Evolutionary conservation across 176 grass and related monocot genomes (phyloP).

Genomic region (Carex littledalei): DNA sequence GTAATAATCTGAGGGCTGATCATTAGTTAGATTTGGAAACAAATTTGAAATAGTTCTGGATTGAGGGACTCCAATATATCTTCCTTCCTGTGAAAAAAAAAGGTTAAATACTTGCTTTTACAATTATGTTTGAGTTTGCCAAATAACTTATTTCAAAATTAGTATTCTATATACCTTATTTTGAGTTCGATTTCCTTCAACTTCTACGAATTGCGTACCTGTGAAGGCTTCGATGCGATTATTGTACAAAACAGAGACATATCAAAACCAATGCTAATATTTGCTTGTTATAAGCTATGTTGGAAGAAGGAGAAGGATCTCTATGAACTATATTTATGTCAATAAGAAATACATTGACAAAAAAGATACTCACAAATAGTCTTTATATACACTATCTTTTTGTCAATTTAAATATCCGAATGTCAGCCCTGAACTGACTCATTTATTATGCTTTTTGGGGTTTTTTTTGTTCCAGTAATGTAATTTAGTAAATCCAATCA

Average conservation of each 20-base stretch:
- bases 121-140: not conserved
- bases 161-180: not conserved
- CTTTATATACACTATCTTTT: too few relatives aligned
- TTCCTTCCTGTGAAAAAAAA: not conserved
- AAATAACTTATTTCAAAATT: not conserved
- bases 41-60: not conserved
- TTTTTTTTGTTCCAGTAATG: too few relatives aligned
- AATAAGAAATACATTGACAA: too few relatives aligned
- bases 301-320: not conserved
- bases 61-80: not conserved
- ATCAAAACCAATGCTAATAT: not conserved
- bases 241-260: not conserved
- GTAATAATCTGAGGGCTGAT: not conserved
- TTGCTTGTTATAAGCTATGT: not conserved
- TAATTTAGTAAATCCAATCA: too few relatives aligned
- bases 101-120: not conserved
- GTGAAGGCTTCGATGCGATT: not conserved
- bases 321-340: too few relatives aligned
- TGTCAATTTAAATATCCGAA: too few relatives aligned
- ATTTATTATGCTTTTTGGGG: too few relatives aligned
- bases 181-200: not conserved
- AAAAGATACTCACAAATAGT: too few relatives aligned
- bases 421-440: too few relatives aligned
- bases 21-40: not conserved
- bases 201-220: not conserved